phyloP scores from a whole-genome alignment of 495 filamentous ascomycete genomes.

The Aspergillus hancockii region DNA sequence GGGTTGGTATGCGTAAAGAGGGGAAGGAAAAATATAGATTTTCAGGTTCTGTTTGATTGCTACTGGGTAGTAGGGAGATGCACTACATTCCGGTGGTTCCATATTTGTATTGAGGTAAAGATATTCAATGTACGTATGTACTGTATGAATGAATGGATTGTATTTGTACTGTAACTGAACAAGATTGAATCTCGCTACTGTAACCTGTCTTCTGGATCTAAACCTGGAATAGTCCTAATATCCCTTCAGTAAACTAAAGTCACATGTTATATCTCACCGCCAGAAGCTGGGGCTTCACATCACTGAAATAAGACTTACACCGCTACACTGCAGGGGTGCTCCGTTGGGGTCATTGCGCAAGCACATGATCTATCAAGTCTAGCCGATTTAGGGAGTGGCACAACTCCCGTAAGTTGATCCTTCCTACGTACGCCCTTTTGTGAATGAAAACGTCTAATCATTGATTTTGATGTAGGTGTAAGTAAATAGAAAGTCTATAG shows the following conservation, averaged over 20 bases:
- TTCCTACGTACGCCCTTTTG: background rate
- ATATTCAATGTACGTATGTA: no score
- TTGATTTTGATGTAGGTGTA: background rate
- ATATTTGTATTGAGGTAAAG: no score
- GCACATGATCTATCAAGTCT: background rate
- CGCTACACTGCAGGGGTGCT: constrained; percentile 2
- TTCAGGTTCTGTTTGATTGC: background rate
- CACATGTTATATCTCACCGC: background rate
- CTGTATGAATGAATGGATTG: no score
- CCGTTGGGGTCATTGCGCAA: background rate
- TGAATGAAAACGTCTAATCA: background rate
- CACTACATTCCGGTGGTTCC: background rate
- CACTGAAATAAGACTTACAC: background rate
- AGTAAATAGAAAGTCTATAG: background rate
- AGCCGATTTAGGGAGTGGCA: background rate
- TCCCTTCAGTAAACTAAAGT: background rate
- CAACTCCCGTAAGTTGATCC: background rate
- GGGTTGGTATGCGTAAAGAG: no score
- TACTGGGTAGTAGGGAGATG: background rate
- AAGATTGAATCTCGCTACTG: no score
- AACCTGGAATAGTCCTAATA: background rate
- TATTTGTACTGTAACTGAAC: no score
- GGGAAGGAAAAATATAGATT: no score
- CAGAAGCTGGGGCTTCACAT: background rate
- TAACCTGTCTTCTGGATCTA: background rate